Evolutionary conservation across 164 flowering plant genomes (phyloP).

Genomic region (Vitis riparia): DNA sequence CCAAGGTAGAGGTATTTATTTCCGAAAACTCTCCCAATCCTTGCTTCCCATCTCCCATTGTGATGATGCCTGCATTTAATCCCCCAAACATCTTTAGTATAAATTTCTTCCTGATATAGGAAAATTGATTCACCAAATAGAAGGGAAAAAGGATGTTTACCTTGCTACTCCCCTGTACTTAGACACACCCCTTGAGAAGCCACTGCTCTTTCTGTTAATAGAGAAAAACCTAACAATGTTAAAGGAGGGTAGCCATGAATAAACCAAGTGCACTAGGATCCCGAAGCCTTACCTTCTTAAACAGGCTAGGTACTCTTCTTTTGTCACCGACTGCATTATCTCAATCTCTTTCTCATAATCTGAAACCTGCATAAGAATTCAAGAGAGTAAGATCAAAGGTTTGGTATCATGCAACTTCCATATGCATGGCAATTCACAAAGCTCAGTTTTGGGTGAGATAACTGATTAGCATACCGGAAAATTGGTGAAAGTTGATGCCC

Average conservation of each 20-base stretch:
- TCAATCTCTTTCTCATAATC: slow-evolving; percentile 53
- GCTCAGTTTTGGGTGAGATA: too few relatives aligned
- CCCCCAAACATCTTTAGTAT: not conserved
- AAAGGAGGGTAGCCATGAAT: not conserved
- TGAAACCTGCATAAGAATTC: slow-evolving; percentile 26
- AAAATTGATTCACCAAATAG: too few relatives aligned
- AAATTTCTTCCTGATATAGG: not conserved
- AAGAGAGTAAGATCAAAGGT: not conserved
- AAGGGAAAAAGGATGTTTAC: slow-evolving; percentile 3
- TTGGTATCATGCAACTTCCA: not conserved
- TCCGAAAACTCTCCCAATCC: slow-evolving; percentile 72
- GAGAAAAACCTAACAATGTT: not conserved
- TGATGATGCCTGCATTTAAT: slow-evolving; percentile 52
- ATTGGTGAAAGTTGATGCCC: slow-evolving; percentile 43
- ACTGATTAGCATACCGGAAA: slow-evolving; percentile 20
- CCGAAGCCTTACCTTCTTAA: slow-evolving; percentile 41
- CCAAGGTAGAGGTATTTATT: slow-evolving; percentile 67
- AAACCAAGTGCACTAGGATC: not conserved
- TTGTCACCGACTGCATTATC: slow-evolving; percentile 48
- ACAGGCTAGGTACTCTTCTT: slow-evolving; percentile 60
- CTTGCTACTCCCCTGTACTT: slow-evolving; percentile 63
- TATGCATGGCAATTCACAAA: not conserved
- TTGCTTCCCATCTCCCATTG: slow-evolving; percentile 82
- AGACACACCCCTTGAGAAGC: slow-evolving; percentile 59
- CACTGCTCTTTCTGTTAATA: slow-evolving; percentile 48